Evolutionary conservation across 805 yeast species (phyloP).

Genomic region (Metschnikowia hibisci): DNA sequence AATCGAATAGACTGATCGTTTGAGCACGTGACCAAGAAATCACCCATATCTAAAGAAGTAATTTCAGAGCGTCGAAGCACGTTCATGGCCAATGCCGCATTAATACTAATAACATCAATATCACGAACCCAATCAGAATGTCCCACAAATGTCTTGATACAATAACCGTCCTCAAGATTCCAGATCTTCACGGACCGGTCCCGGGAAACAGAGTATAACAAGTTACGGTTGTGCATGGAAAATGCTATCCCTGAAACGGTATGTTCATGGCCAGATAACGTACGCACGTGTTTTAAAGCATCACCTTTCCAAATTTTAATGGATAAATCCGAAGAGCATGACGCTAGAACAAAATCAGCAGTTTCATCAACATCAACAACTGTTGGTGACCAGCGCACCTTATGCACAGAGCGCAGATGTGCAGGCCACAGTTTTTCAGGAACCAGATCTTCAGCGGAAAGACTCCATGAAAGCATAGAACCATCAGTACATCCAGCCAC

Average conservation of each 20-base stretch:
- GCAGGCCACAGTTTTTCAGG: slow-evolving; percentile 65
- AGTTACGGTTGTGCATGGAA: slow-evolving; percentile 42
- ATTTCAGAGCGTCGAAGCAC: slow-evolving; percentile 19
- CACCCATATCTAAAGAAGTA: slow-evolving; percentile 34
- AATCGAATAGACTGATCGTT: slow-evolving; percentile 73
- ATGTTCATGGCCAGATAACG: slow-evolving; percentile 84
- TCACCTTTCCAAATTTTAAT: slow-evolving; percentile 73
- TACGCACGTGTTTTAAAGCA: slow-evolving; percentile 48
- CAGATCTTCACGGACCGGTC: slow-evolving; percentile 60
- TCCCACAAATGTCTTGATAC: slow-evolving; percentile 61
- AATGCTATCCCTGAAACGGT: slow-evolving; percentile 65
- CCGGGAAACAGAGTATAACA: slow-evolving; percentile 58
- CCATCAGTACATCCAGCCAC: slow-evolving; percentile 74
- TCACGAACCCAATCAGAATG: slow-evolving; percentile 89
- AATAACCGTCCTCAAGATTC: slow-evolving; percentile 67
- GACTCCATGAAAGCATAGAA: slow-evolving; percentile 66
- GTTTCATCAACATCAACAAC: slow-evolving; percentile 29
- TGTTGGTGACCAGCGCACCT: slow-evolving; percentile 47
- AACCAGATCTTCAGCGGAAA: slow-evolving; percentile 50
- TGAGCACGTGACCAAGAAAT: slow-evolving; percentile 66
- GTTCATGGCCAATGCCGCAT: slow-evolving; percentile 12
- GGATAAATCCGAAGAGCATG: slow-evolving; percentile 49
- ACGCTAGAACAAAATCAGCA: slow-evolving; percentile 37
- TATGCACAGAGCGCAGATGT: slow-evolving; percentile 68
- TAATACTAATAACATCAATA: slow-evolving; percentile 40